These are phyloP conservation scores for Penicillium decumbens DNA, from an alignment of 2,329 filamentous ascomycete species.

Conservation along the genomic window DNA sequence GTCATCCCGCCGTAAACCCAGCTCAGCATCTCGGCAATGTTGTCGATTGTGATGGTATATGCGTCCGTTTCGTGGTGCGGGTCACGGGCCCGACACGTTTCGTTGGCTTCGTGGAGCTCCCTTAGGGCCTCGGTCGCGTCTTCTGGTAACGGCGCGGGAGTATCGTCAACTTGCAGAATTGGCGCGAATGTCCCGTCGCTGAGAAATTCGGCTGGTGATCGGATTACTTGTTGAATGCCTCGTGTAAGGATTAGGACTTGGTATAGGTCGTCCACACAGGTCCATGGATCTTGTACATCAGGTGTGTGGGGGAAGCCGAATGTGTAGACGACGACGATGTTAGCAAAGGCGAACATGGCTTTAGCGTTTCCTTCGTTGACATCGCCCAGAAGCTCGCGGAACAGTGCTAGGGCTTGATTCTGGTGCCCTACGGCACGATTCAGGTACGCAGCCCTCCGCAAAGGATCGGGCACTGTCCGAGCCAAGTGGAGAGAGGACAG, in stretches of 20 bases:
- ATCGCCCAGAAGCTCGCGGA: constrained; percentile 30
- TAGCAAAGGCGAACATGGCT: constrained; percentile 39
- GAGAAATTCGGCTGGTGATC: constrained; percentile 23
- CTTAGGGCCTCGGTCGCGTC: constrained; percentile 19
- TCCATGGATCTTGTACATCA: constrained; percentile 25
- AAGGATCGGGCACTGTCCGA: constrained; percentile 24
- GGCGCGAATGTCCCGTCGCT: constrained; percentile 24
- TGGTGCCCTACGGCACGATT: constrained; percentile 36
- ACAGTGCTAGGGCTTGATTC: constrained; percentile 33
- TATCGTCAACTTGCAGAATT: constrained; percentile 26
- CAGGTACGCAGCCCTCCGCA: constrained; percentile 28
- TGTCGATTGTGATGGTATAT: constrained; percentile 25
- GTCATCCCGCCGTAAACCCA: constrained; percentile 44
- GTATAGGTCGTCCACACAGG: constrained; percentile 31
- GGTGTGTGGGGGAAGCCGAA: constrained; percentile 34
- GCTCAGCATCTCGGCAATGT: constrained; percentile 26
- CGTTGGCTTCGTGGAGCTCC: constrained; percentile 27
- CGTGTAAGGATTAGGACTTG: constrained; percentile 34
- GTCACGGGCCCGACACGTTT: constrained; percentile 18
- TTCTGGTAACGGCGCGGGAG: constrained; percentile 18
- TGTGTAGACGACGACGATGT: constrained; percentile 37
- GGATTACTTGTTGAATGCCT: constrained; percentile 34
- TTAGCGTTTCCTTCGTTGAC: constrained; percentile 37
- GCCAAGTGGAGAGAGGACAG: constrained; percentile 35
- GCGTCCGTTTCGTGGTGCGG: constrained; percentile 22